Evolutionary conservation across 1,284 basidiomycete genomes (phyloP), one percentile per base, ranked within the genome.

Genomic region (Trichosporon asahii): DNA sequence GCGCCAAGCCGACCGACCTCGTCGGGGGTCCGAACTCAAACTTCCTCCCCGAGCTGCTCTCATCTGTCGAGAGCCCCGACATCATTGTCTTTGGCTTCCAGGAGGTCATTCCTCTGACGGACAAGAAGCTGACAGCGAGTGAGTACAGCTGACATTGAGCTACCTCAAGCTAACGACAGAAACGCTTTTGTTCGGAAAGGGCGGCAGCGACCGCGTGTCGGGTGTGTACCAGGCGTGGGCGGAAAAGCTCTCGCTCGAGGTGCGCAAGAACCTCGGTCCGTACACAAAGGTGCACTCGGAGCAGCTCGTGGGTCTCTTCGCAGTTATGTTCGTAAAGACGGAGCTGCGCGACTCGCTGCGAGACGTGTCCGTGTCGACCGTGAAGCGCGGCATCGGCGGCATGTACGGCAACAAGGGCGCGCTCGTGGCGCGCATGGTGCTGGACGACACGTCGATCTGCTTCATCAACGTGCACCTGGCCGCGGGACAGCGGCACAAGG

Each of bases 361-460:
- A 73, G 90, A 95, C 79, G 85, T 89, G 11, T 88, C 90, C 7
- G 89, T 94, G 37, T 89, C 89, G 0, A 91, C 90, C 0, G 87
- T 98, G 73, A 98, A 98, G 84, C 86, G 82, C 25, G 96, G 96
- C 0, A 91, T 98, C 87, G 91, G 91, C 0, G 93, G 94, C 5
- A 86, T 90, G 71, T 98, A 96, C 80, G 96, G 96, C 1, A 99
- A 99, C 82, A 98, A 99, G 90, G 96, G 96, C 15, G 95, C 91
- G 0, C 95, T 98, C 70, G 88, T 97, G 18, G 88, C 93, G 1
- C 89, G 96, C n/a, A 88, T 98, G 71, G 88, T 94, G 9, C 85
- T 98, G 44, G 93, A 95, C 74, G 94, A 98, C 83, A 91, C 93
- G 1, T 95, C 93, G 0, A 83, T 98, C 29, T 98, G 94, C 79